A percentile compares a stretch with the other conserved stretches of the same genome.
These are phyloP conservation scores for Yamadazyma endophytica DNA, from an alignment of 805 yeast species.

Conservation along the genomic window DNA sequence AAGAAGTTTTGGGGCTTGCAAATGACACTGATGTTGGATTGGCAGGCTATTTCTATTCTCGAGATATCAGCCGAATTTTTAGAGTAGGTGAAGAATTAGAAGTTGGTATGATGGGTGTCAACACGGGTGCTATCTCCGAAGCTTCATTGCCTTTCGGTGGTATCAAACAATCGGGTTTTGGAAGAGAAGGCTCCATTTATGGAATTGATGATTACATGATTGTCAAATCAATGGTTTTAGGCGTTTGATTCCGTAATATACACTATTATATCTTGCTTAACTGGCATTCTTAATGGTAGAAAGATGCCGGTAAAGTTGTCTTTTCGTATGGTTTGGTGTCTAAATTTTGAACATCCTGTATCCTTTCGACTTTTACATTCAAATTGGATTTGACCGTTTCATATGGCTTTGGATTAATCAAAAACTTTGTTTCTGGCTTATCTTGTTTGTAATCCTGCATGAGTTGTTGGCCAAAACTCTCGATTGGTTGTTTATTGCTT, in stretches of 20 bases:
- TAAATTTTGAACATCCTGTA: slow-evolving; percentile 20
- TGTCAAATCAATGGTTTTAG: slow-evolving; percentile 59
- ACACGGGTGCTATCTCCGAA: slow-evolving; percentile 69
- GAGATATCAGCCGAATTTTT: slow-evolving; percentile 50
- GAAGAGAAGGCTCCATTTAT: slow-evolving; percentile 62
- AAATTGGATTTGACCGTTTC: slow-evolving; percentile 1
- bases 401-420: slow-evolving; percentile 13
- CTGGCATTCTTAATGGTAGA: too few species aligned
- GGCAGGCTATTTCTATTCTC: slow-evolving; percentile 71
- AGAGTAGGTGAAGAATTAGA: slow-evolving; percentile 64
- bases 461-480: slow-evolving; percentile 12
- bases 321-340: slow-evolving; percentile 16
- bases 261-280: too few species aligned
- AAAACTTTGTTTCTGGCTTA: slow-evolving; percentile 12
- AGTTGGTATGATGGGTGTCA: slow-evolving; percentile 79
- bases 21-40: slow-evolving; percentile 69
- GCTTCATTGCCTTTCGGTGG: slow-evolving; percentile 62
- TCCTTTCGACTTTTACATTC: slow-evolving; percentile 13
- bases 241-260: too few species aligned
- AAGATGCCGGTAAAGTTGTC: too few species aligned
- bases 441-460: slow-evolving; percentile 13
- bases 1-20: slow-evolving; percentile 59
- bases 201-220: slow-evolving; percentile 61
- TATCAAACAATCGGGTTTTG: slow-evolving; percentile 63
- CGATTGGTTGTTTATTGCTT: slow-evolving; percentile 12